Base-by-base conservation (phyloP, 2,329 filamentous ascomycete genomes). In the Huntiella omanensis region DNA sequence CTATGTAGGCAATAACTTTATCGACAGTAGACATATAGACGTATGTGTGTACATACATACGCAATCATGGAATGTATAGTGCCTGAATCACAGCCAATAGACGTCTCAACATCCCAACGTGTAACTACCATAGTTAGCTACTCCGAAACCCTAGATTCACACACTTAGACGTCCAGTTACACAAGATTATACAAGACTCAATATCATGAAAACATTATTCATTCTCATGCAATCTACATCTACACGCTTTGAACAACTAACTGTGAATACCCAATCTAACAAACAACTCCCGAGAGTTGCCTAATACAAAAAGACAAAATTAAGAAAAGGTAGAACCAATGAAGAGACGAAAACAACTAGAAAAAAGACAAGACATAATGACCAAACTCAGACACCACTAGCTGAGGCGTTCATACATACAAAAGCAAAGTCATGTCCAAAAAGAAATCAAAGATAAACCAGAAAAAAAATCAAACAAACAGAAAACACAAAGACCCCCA, bases 391-490 rank as follows among this genome's bases (percentile, higher is more conserved):
- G 10, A 28, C 22, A 28, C 22, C 22, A 28, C 8, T 8, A 28
- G 22, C 22, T 3, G 2, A 3, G 22, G 22, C 22, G 22, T 28
- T 28, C 22, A 28, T 28, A 28, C 22, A 28, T 28, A 28, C 22
- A 28, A 28, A 2, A 28, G 13, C 40, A 41, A 34, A 48, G 38
- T 16, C n/a, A 11, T 28, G 41, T 13, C 37, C 37, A 49, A 45
- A 45, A 47, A 43, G 37, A 48, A 41, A 46, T 4, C 35, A 45
- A 41, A 34, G 19, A 33, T 44, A 19, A 43, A 35, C 39, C 34
- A 19, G 22, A 33, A 38, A 42, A 35, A 37, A 35, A 37, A 48
- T 16, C 40, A 47, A 12, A 38, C 5, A 43, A 32, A 49, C 13
- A 35, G 33, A 41, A 42, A 48, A 33, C 40, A 47, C 7, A 43